A percentile compares a stretch with the other conserved stretches of the same genome.
These are phyloP conservation scores for Globisporangium acanthophoron DNA, from an alignment of 352 stramenopile species.

Conservation along the genomic window DNA sequence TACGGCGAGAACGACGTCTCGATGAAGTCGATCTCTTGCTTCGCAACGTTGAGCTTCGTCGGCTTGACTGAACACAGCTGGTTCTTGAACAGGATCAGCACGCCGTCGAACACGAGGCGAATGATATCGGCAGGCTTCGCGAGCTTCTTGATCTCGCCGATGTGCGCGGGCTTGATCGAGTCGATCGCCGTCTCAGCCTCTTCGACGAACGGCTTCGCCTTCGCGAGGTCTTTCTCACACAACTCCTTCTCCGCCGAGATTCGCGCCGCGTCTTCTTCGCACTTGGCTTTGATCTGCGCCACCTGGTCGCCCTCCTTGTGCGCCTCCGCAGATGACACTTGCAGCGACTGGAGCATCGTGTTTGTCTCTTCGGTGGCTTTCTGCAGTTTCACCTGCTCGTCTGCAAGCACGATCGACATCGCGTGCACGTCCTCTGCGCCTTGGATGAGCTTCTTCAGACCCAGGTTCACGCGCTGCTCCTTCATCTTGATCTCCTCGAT, in stretches of 20 bases:
- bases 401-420: slow-evolving; percentile 96
- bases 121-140: slow-evolving; percentile 98
- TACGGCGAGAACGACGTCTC: slow-evolving; percentile 96
- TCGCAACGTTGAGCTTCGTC: slow-evolving; percentile 94
- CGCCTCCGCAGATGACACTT: slow-evolving; percentile 94
- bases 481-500: slow-evolving; percentile 95
- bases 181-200: slow-evolving; percentile 97
- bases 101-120: slow-evolving; percentile 96
- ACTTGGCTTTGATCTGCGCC: slow-evolving; percentile 95
- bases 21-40: slow-evolving; percentile 96
- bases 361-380: slow-evolving; percentile 97
- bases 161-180: slow-evolving; percentile 97
- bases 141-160: slow-evolving; percentile 98
- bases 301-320: slow-evolving; percentile 98
- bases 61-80: slow-evolving; percentile 89
- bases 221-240: slow-evolving; percentile 95
- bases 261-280: slow-evolving; percentile 92
- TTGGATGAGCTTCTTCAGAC: slow-evolving; percentile 97
- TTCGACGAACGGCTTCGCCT: slow-evolving; percentile 97
- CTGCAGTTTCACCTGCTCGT: slow-evolving; percentile 96
- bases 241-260: slow-evolving; percentile 95
- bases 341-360: slow-evolving; percentile 95
- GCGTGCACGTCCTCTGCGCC: slow-evolving; percentile 95
- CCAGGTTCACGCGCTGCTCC: slow-evolving; percentile 95
- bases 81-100: slow-evolving; percentile 96